Base-by-base conservation (phyloP, 768 basidiomycete genomes). In the Pholiota conissans region DNA sequence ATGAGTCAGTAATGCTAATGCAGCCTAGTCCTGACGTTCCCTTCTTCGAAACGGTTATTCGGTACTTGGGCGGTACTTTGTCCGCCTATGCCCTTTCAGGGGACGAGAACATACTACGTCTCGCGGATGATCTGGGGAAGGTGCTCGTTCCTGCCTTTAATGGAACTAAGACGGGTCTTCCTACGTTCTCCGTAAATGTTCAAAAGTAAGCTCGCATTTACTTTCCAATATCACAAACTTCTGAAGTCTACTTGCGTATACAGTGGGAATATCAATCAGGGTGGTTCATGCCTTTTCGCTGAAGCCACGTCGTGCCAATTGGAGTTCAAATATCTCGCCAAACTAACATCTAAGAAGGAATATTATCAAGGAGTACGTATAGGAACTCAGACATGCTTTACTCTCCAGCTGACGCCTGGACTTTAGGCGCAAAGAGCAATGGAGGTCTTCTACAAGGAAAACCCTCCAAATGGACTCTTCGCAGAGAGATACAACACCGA, bases 41-140 rank as follows among this genome's bases (percentile, higher is more conserved):
- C 0, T 87, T 87, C 69, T 88, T 87, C 58, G 87, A 93, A 74
- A 92, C 90, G 0, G 85, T 86, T 22, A 93, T 93, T 55, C 84
- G 91, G 7, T 78, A 80, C 59, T 74, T 95, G 2, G 92, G 92
- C 3, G 91, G 92, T 1, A 71, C 92, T 0, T 77, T 93, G 2
- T 88, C 86, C 14, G 88, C 90, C 0, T 86, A 91, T 67, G 84
- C 90, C n/a, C 77, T 93, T 2, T 87, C 89, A 0, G 75, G 76
- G 0, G 84, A 90, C 35, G 71, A 76, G 0, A 70, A 86, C 5
- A 77, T 89, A 22, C 79, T 90, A 7, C 60, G 73, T 1, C 81
- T 84, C 9, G 89, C 92, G 0, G 83, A 89, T 42, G 86, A 90
- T 57, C 79, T 95, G 2, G 91, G 82, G 0, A 68, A 76, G 26